phyloP scores from a whole-genome alignment of 2,329 filamentous ascomycete genomes.

The Trichoderma oligosporum region DNA sequence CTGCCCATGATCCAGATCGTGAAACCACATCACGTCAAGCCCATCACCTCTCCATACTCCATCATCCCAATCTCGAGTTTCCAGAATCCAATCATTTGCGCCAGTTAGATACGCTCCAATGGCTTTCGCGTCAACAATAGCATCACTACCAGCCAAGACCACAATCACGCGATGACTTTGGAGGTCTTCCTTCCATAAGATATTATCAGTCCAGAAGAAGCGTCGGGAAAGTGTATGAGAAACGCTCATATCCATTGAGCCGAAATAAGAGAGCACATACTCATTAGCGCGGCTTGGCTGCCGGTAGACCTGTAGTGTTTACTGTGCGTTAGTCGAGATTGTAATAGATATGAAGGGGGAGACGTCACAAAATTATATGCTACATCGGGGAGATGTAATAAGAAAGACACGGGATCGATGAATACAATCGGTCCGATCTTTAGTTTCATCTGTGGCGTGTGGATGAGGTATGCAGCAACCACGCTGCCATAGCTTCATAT shows the following conservation, averaged over 20 bases:
- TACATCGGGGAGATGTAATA: conserved; percentile 59
- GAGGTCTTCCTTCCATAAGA: conserved; percentile 58
- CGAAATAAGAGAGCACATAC: conserved; percentile 58
- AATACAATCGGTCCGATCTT: conserved; percentile 49
- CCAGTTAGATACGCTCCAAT: conserved; percentile 50
- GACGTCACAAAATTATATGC: conserved; percentile 55
- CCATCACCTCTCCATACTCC: conserved; percentile 35
- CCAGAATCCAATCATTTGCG: conserved; percentile 26
- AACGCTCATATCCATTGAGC: conserved; percentile 54
- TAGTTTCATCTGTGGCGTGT: conserved; percentile 30
- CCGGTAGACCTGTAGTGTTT: conserved; percentile 33
- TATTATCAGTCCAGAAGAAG: conserved; percentile 60
- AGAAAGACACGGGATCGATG: conserved; percentile 57
- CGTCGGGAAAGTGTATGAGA: conserved; percentile 54
- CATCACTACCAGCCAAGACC: conserved; percentile 47
- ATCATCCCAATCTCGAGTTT: conserved; percentile 22
- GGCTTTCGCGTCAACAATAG: conserved; percentile 52
- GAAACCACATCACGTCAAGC: conserved; percentile 52
- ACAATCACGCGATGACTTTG: conserved; percentile 42
- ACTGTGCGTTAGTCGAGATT: conserved; percentile 18
- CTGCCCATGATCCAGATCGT: conserved; percentile 54
- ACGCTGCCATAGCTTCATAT: conserved; percentile 48
- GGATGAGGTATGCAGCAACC: conserved; percentile 53
- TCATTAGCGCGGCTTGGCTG: conserved; percentile 50
- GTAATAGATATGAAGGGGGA: neutral